A percentile compares a stretch with the other conserved stretches of the same genome.
Conservation (phyloP, 345 rosid species). For the Citrus maxima region DNA sequence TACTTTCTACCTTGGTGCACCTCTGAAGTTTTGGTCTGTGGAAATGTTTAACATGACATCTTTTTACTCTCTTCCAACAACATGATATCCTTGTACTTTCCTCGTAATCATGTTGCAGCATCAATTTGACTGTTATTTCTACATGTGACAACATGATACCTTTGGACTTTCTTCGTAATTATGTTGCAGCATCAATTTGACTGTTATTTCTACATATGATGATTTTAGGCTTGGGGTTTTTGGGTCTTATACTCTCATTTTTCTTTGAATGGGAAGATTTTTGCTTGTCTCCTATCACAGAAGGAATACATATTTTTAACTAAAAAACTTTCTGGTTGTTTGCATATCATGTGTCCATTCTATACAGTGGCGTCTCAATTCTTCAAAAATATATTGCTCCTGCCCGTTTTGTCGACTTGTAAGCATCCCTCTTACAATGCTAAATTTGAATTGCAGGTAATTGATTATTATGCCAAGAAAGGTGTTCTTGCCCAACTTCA, state of each 20-base stretch:
- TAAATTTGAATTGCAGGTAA: slow-evolving; percentile 44
- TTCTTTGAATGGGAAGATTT: background rate
- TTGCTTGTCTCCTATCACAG: background rate
- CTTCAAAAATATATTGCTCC: background rate
- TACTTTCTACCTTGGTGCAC: background rate
- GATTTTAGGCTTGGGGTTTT: background rate
- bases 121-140: too few species aligned
- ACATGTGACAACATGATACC: background rate
- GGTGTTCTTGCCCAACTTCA: slow-evolving; percentile 59
- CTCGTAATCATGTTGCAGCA: background rate
- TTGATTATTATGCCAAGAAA: slow-evolving; percentile 65
- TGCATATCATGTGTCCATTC: background rate
- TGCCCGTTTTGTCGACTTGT: background rate
- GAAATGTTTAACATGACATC: background rate
- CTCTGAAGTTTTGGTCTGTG: background rate
- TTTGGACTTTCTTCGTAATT: background rate
- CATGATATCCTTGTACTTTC: background rate
- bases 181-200: background rate
- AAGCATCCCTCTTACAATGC: background rate
- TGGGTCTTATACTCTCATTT: background rate
- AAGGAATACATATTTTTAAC: background rate
- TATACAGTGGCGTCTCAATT: background rate
- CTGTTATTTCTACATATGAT: background rate
- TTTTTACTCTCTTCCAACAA: background rate
- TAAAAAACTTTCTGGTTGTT: background rate